Evolutionary conservation across 2,329 filamentous ascomycete species (phyloP).

Genomic region (Aspergillus calidoustus): DNA sequence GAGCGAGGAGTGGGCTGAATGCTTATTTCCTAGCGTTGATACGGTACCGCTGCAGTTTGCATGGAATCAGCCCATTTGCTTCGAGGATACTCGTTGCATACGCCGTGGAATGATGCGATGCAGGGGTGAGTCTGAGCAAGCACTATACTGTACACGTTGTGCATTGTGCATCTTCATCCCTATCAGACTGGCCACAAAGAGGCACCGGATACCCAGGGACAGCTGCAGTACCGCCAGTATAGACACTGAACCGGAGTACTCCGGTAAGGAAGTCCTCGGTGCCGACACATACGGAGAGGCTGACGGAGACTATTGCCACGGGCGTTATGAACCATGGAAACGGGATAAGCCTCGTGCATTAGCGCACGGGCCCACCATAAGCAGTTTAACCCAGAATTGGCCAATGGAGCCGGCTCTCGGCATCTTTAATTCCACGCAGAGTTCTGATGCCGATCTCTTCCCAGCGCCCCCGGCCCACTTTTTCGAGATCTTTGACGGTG

Average conservation of each 20-base stretch:
- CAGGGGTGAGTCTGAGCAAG: not conserved
- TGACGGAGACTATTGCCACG: not conserved
- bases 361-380: not conserved
- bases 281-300: no score
- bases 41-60: no score
- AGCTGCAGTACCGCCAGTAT: not conserved
- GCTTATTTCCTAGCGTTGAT: not conserved
- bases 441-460: not conserved
- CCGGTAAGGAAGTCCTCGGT: no score
- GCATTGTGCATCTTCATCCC: no score
- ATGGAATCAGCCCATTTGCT: not conserved
- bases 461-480: not conserved
- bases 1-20: not conserved
- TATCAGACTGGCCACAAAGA: not conserved
- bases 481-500: not conserved
- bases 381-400: not conserved
- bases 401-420: not conserved
- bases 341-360: slow-evolving; percentile 5
- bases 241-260: no score
- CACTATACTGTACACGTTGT: no score
- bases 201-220: no score
- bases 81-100: not conserved
- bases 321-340: not conserved
- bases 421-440: not conserved
- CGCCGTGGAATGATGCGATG: not conserved